Evolutionary conservation across 2,329 filamentous ascomycete species (phyloP).

Genomic region (Penicillium sclerotiorum): DNA sequence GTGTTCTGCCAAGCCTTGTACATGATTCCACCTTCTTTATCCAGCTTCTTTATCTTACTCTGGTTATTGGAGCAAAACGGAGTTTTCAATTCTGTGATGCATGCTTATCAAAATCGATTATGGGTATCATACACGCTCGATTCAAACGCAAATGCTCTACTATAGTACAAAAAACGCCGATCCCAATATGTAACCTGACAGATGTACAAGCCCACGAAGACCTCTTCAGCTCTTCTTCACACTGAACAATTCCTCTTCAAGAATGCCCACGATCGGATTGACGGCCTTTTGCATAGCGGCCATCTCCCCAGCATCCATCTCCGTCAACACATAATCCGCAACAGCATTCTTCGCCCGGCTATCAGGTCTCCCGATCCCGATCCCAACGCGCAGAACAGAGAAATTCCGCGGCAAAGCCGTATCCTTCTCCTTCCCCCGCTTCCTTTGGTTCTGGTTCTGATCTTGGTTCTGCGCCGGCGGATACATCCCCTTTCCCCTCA

Average conservation of each 20-base stretch:
- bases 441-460: slow-evolving; percentile 28
- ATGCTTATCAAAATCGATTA: slow-evolving; percentile 3
- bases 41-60: background rate
- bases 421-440: slow-evolving; percentile 10
- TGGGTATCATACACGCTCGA: slow-evolving; percentile 8
- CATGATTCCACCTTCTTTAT: background rate
- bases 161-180: background rate
- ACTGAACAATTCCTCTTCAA: slow-evolving; percentile 53
- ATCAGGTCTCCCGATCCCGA: slow-evolving; percentile 84
- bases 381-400: slow-evolving; percentile 64
- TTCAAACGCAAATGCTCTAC: slow-evolving; percentile 26
- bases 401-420: slow-evolving; percentile 29
- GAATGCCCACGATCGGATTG: slow-evolving; percentile 53
- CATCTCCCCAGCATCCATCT: slow-evolving; percentile 61
- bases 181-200: no score
- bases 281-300: slow-evolving; percentile 52
- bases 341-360: slow-evolving; percentile 70
- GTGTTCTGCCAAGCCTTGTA: background rate
- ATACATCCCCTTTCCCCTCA: slow-evolving; percentile 50
- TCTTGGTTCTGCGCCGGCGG: slow-evolving; percentile 3
- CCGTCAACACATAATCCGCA: slow-evolving; percentile 73
- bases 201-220: background rate
- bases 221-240: slow-evolving; percentile 22
- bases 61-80: background rate
- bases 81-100: slow-evolving; percentile 1